Conservation (phyloP, 2,329 filamentous ascomycete species). For the Coniochaeta sp. region DNA sequence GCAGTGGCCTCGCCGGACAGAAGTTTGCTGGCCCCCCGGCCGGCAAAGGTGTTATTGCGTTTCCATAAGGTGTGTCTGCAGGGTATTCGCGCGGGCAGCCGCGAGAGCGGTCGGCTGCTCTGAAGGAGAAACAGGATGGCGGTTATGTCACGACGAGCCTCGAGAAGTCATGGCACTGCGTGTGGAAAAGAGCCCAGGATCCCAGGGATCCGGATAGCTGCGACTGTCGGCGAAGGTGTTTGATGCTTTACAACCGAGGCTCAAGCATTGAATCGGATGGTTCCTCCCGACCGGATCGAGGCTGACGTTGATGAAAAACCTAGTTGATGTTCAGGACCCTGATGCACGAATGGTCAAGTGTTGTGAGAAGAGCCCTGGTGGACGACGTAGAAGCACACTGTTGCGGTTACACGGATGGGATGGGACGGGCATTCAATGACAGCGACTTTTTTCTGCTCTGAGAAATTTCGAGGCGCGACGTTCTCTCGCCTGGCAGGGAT, state of each 20-base stretch:
- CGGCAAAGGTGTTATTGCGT: constrained; percentile 27
- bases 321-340: not conserved
- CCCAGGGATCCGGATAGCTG: constrained; percentile 1
- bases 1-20: constrained; percentile 8
- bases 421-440: not conserved
- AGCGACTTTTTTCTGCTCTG: constrained; percentile 5
- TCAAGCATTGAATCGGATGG: constrained; percentile 1
- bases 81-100: constrained; percentile 34
- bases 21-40: constrained; percentile 30
- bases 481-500: not conserved
- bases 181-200: constrained; percentile 1
- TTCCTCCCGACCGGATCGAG: not conserved
- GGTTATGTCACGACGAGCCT: constrained; percentile 16
- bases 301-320: not conserved
- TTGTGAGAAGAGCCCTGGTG: not conserved
- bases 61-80: constrained; percentile 27
- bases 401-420: not conserved
- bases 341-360: not conserved
- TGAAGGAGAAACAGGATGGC: constrained; percentile 34
- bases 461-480: constrained; percentile 2
- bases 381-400: not conserved
- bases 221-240: constrained; percentile 1
- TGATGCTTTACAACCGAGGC: constrained; percentile 4
- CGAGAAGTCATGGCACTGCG: constrained; percentile 18
- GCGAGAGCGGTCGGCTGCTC: constrained; percentile 29